These are phyloP conservation scores for Daedalea quercina DNA, from an alignment of 768 basidiomycete genomes.

Conservation along the genomic window DNA sequence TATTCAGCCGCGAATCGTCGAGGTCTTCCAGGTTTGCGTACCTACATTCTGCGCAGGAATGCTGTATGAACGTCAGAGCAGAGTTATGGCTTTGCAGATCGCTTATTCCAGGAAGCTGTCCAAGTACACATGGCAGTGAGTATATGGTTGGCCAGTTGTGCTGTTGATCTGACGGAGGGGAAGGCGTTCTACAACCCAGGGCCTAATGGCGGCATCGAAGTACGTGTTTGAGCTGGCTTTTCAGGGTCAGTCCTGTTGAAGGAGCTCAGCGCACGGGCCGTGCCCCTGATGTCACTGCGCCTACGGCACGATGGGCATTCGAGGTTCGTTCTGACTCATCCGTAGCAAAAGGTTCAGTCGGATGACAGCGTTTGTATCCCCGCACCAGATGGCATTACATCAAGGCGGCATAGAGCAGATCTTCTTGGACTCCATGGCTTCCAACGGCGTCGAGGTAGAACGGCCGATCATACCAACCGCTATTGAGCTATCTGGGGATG, in stretches of 20 bases:
- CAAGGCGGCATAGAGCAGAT: constrained; percentile 60
- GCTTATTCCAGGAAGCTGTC: constrained; percentile 53
- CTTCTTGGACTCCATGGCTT: constrained; percentile 49
- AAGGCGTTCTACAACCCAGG: constrained; percentile 76
- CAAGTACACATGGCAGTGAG: constrained; percentile 62
- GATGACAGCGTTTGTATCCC: too few relatives aligned
- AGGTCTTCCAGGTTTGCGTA: constrained; percentile 37
- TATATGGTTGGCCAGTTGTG: not conserved
- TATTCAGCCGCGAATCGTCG: constrained; percentile 47
- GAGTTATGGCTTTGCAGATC: constrained; percentile 75
- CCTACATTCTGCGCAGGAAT: not conserved
- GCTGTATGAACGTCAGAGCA: constrained; percentile 17
- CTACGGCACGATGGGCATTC: constrained; percentile 66
- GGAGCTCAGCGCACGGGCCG: constrained; percentile 49
- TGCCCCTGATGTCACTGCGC: constrained; percentile 55
- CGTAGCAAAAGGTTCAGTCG: not conserved
- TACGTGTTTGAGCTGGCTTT: constrained; percentile 17
- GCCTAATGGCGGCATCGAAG: constrained; percentile 57
- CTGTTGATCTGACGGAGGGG: not conserved
- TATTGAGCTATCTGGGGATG: constrained; percentile 38
- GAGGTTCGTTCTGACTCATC: constrained; percentile 35
- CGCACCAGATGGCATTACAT: constrained; percentile 44
- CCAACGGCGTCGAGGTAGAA: constrained; percentile 40
- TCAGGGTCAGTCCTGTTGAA: not conserved
- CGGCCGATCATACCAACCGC: constrained; percentile 44